Evolutionary conservation across 352 stramenopile genomes (phyloP).

Genomic region (Phytophthora idaei): DNA sequence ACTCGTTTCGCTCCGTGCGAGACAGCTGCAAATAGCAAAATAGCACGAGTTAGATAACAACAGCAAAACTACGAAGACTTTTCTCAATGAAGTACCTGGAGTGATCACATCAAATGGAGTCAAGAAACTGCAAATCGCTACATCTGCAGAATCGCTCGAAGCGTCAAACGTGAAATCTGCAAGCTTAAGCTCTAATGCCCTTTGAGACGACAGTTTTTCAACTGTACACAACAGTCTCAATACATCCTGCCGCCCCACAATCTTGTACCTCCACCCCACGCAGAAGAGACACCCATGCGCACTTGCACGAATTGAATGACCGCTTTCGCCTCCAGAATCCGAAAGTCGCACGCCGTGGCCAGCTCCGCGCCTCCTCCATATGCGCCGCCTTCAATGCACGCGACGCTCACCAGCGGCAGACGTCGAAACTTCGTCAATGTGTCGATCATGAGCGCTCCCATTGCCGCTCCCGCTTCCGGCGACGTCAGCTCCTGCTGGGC

Average conservation of each 20-base stretch:
- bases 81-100: slow-evolving; percentile 44
- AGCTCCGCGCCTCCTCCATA: slow-evolving; percentile 88
- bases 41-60: slow-evolving; percentile 4
- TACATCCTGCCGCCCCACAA: slow-evolving; percentile 75
- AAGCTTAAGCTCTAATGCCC: slow-evolving; percentile 67
- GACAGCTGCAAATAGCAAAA: slow-evolving; percentile 49
- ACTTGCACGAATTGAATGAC: slow-evolving; percentile 88
- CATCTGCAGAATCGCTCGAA: slow-evolving; percentile 28
- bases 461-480: slow-evolving; percentile 59
- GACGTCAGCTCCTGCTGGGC: slow-evolving; percentile 82
- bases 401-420: slow-evolving; percentile 82
- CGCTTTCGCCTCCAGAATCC: slow-evolving; percentile 60
- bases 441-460: slow-evolving; percentile 78
- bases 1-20: slow-evolving; percentile 73
- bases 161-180: slow-evolving; percentile 65
- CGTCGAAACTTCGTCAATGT: slow-evolving; percentile 73
- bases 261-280: slow-evolving; percentile 87
- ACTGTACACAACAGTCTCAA: slow-evolving; percentile 77
- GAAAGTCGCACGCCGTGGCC: slow-evolving; percentile 83
- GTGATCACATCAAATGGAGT: slow-evolving; percentile 53
- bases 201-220: slow-evolving; percentile 51
- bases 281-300: slow-evolving; percentile 82
- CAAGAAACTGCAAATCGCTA: slow-evolving; percentile 54
- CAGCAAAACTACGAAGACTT: neutral
- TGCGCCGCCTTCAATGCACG: slow-evolving; percentile 77